Percentiles rank a stretch among this genome's conserved stretches.
Evolutionary conservation across 176 grass and related monocot species (phyloP).

Genomic region (Hyparrhenia diplandra): DNA sequence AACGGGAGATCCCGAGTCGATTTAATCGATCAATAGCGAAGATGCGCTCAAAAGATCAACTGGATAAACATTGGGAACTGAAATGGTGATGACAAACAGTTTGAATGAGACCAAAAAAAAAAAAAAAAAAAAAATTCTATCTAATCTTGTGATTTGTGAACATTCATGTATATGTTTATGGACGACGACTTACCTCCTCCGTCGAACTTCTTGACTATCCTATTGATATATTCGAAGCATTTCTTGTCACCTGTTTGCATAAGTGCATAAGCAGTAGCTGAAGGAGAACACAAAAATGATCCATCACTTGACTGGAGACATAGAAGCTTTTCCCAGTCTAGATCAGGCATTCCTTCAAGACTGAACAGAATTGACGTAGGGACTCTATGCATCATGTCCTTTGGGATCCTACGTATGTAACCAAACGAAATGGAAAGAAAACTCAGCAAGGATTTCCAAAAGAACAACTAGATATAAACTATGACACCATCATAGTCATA

Average conservation of each 20-base stretch:
- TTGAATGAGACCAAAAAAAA: too few relatives aligned
- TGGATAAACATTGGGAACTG: conserved; percentile 74
- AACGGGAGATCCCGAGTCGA: conserved; percentile 60
- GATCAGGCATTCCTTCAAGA: conserved; percentile 67
- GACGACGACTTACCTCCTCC: conserved; percentile 63
- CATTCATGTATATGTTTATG: too few relatives aligned
- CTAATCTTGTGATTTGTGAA: too few relatives aligned
- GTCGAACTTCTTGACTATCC: conserved; percentile 43
- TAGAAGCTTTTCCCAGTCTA: conserved; percentile 69
- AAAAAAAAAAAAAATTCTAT: too few relatives aligned
- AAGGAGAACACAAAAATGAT: conserved; percentile 70
- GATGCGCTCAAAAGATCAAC: conserved; percentile 69
- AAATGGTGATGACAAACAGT: neutral
- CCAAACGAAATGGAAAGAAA: too few relatives aligned
- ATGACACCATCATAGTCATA: too few relatives aligned
- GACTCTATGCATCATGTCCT: conserved; percentile 61
- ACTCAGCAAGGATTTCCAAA: too few relatives aligned
- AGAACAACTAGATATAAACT: too few relatives aligned
- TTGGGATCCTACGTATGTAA: conserved; percentile 44
- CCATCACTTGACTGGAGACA: conserved; percentile 61
- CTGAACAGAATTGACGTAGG: conserved; percentile 76
- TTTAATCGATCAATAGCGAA: conserved; percentile 65
- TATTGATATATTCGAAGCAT: conserved; percentile 58
- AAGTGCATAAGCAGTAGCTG: conserved; percentile 66
- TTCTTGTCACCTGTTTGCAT: conserved; percentile 63